Evolutionary conservation across 164 flowering plant species (phyloP).

Genomic region (Nymphaea colorata): DNA sequence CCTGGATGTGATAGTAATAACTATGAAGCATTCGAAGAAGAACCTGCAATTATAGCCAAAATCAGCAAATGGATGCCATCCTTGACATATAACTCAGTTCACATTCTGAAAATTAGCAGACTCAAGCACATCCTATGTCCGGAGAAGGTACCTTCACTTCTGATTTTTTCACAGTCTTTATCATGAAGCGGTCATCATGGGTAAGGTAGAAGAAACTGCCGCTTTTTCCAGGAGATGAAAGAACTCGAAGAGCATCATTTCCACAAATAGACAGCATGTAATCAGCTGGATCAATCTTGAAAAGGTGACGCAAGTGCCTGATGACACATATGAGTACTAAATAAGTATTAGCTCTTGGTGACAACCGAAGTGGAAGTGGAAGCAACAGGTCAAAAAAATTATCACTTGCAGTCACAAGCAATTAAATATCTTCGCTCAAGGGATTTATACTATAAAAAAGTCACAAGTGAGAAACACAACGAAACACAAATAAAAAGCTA

Average conservation of each 20-base stretch:
- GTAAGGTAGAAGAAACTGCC: constrained; percentile 74
- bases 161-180: constrained; percentile 41
- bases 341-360: neutral
- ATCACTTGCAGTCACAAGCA: no score
- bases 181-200: constrained; percentile 89
- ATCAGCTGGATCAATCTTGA: constrained; percentile 54
- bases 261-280: constrained; percentile 69
- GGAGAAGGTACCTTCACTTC: constrained; percentile 12
- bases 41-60: constrained; percentile 12
- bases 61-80: neutral
- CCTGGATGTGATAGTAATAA: constrained; percentile 29
- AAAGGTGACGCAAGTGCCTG: constrained; percentile 50
- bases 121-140: neutral
- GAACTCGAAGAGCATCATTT: constrained; percentile 31
- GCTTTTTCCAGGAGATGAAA: constrained; percentile 34
- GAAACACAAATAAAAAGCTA: no score
- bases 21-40: constrained; percentile 35
- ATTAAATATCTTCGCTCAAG: no score
- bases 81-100: neutral
- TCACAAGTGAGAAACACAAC: no score
- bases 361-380: neutral
- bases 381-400: no score
- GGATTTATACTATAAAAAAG: no score
- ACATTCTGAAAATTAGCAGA: neutral
- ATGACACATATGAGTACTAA: neutral